phyloP scores from a whole-genome alignment of 75 land plant species.

The Cunninghamia lanceolata region DNA sequence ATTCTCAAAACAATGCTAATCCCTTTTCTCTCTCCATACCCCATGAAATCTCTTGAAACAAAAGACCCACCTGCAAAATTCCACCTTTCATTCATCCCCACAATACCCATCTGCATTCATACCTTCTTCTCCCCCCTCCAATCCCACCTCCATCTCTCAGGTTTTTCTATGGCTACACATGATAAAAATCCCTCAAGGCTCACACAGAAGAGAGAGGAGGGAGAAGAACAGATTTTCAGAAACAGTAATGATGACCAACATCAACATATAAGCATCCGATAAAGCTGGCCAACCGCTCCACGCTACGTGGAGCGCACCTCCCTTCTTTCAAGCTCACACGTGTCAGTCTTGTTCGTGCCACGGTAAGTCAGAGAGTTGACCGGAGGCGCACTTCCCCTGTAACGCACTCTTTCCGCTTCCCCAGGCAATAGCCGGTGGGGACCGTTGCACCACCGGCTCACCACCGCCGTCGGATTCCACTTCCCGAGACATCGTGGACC shows the following conservation, averaged over 20 bases:
- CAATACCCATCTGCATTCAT: neutral
- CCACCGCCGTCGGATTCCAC: neutral
- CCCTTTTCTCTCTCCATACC: neutral
- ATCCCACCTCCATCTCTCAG: neutral
- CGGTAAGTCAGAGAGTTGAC: conserved; percentile 12
- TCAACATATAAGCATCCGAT: conserved; percentile 12
- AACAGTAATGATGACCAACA: neutral
- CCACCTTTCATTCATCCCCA: neutral
- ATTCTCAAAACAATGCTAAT: neutral
- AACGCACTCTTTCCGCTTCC: conserved; percentile 5
- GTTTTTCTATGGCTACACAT: neutral
- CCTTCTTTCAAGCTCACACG: neutral
- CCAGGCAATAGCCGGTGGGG: neutral
- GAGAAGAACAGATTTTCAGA: neutral
- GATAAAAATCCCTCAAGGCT: neutral
- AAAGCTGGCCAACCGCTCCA: neutral
- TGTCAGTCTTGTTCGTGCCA: conserved; percentile 4
- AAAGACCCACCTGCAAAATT: neutral
- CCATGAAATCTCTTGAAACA: neutral
- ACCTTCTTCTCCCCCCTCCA: neutral
- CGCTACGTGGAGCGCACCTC: conserved; percentile 8
- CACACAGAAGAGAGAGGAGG: neutral
- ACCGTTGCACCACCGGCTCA: neutral
- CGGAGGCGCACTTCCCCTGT: conserved; percentile 4
- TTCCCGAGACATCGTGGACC: neutral